Conservation (phyloP, 371 early-diverging fungal species). For the Sporodiniella umbellata region DNA sequence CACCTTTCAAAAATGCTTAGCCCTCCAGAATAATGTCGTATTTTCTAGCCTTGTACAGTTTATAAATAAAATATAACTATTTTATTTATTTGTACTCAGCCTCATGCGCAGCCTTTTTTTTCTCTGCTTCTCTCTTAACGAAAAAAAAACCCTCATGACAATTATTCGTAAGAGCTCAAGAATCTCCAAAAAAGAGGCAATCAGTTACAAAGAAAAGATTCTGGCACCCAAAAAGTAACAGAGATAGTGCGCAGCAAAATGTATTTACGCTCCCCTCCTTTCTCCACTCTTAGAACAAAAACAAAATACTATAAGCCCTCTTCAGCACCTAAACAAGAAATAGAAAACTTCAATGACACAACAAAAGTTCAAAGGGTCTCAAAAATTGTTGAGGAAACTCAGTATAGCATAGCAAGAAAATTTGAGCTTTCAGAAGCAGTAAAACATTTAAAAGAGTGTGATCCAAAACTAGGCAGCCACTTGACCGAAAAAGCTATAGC, state of each 20-base stretch:
- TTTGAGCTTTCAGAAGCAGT: conserved; percentile 15
- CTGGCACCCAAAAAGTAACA: neutral
- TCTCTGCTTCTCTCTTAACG: no score
- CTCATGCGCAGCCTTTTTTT: neutral
- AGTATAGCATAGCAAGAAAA: neutral
- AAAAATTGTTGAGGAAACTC: neutral
- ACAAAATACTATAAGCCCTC: no score
- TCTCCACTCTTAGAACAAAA: no score
- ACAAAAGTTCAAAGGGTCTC: neutral
- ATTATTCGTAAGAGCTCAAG: neutral
- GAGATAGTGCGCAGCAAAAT: no score
- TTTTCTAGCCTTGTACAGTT: neutral
- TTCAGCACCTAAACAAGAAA: no score
- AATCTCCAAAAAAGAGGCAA: neutral
- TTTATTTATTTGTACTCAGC: neutral
- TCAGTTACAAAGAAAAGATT: neutral
- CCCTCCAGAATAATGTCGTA: neutral
- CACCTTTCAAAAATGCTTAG: conserved; percentile 6
- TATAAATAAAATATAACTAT: neutral
- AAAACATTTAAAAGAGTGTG: conserved; percentile 25
- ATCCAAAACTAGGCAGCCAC: conserved; percentile 28
- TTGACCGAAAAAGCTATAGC: conserved; percentile 13
- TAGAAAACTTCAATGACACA: neutral
- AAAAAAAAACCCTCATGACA: neutral
- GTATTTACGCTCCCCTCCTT: no score